phyloP scores from a whole-genome alignment of 2,329 filamentous ascomycete genomes.

The Xylariaceae sp. region DNA sequence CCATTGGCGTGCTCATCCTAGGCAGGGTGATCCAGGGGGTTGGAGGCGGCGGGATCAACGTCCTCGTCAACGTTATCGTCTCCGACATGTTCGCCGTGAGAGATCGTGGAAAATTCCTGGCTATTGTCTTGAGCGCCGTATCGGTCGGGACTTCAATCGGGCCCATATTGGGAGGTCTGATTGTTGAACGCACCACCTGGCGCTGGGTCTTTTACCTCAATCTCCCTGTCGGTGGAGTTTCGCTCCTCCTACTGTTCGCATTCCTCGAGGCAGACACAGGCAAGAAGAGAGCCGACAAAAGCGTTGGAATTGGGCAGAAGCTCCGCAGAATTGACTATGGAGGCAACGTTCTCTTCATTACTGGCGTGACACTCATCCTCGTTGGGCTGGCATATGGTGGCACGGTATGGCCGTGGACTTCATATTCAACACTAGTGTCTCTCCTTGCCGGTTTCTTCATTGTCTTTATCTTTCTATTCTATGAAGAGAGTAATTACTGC shows the following conservation, averaged over 20 bases:
- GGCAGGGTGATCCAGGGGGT: neutral
- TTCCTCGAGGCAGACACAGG: no score
- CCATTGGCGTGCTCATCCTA: neutral
- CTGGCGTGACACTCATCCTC: conserved; percentile 11
- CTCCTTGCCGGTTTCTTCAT: conserved; percentile 17
- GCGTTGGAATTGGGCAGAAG: no score
- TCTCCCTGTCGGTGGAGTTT: neutral
- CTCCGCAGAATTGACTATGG: neutral
- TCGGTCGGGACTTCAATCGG: no score
- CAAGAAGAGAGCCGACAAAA: no score
- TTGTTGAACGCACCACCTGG: no score
- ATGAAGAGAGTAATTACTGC: conserved; percentile 2
- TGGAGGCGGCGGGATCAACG: neutral
- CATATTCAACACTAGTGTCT: conserved; percentile 17
- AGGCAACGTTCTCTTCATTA: conserved; percentile 1
- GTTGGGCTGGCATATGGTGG: conserved; percentile 21
- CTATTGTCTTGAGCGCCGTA: neutral
- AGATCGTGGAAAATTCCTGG: neutral
- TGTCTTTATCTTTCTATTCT: conserved; percentile 6
- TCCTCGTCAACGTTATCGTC: neutral
- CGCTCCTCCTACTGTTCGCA: neutral
- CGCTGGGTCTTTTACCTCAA: conserved; percentile 9
- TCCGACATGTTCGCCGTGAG: neutral
- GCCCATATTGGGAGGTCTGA: no score
- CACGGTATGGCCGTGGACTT: conserved; percentile 11